These are phyloP conservation scores for Candida hungchunana DNA, from an alignment of 805 yeast genomes.

Conservation along the genomic window DNA sequence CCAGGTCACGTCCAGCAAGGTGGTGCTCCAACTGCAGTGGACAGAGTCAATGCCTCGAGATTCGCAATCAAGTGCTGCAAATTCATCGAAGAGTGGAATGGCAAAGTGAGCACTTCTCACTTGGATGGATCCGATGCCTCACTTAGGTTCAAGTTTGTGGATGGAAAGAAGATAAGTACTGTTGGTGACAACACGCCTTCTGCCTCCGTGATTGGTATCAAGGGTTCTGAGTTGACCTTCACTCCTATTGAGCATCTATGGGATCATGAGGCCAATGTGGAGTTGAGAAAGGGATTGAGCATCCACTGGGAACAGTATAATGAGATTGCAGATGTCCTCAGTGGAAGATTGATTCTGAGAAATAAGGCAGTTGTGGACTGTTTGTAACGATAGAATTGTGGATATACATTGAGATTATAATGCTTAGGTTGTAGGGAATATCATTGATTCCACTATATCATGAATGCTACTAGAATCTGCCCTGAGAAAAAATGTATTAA, in stretches of 20 bases:
- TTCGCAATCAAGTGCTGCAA: constrained; percentile 87
- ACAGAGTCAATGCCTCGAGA: constrained; percentile 84
- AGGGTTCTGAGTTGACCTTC: constrained; percentile 60
- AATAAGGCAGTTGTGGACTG: constrained; percentile 24
- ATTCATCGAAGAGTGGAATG: constrained; percentile 69
- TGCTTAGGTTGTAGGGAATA: too few species aligned
- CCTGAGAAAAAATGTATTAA: too few species aligned
- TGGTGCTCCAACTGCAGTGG: constrained; percentile 90
- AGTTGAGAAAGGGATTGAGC: constrained; percentile 59
- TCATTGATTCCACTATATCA: too few species aligned
- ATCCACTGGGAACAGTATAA: constrained; percentile 66
- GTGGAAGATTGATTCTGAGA: constrained; percentile 61
- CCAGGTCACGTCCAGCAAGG: constrained; percentile 99
- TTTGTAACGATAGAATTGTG: too few species aligned
- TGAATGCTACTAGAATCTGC: too few species aligned
- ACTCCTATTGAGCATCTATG: constrained; percentile 53
- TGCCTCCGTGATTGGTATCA: constrained; percentile 61
- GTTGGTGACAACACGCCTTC: constrained; percentile 38
- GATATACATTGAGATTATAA: too few species aligned
- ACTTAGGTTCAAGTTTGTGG: constrained; percentile 47
- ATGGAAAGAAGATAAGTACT: constrained; percentile 44
- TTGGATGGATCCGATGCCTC: constrained; percentile 37
- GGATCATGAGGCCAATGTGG: constrained; percentile 55
- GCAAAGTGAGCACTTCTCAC: constrained; percentile 28
- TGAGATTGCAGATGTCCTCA: constrained; percentile 60